A percentile compares a stretch with the other conserved stretches of the same genome.
phyloP scores from a whole-genome alignment of 768 basidiomycete genomes.

The Phylloporus scabripes region DNA sequence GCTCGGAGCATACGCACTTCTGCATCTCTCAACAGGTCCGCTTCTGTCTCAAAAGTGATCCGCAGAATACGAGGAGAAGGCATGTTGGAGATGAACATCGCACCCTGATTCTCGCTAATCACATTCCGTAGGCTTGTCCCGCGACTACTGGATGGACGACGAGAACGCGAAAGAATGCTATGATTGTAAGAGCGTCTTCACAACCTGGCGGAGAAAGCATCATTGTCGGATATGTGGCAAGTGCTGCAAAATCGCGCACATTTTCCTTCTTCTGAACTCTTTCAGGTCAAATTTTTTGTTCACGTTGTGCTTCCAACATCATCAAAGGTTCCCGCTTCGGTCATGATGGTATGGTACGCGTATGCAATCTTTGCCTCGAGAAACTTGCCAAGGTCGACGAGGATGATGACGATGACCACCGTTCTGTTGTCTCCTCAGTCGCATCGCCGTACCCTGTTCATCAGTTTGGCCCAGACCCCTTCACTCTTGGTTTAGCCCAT shows the following conservation, averaged over 20 bases:
- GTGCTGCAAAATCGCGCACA: slow-evolving; percentile 14
- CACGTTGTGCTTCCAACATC: slow-evolving; percentile 93
- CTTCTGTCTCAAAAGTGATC: slow-evolving; percentile 88
- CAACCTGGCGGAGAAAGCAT: slow-evolving; percentile 91
- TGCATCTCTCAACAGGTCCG: slow-evolving; percentile 63
- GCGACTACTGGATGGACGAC: slow-evolving; percentile 99
- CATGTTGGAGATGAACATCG: slow-evolving; percentile 20
- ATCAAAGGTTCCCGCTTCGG: slow-evolving; percentile 93
- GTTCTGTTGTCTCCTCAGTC: slow-evolving; percentile 70
- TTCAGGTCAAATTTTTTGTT: slow-evolving; percentile 94
- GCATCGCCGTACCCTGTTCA: slow-evolving; percentile 72
- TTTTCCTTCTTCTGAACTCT: not conserved
- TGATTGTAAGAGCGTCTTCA: slow-evolving; percentile 92
- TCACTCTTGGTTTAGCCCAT: slow-evolving; percentile 33
- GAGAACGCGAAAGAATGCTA: slow-evolving; percentile 94
- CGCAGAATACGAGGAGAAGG: slow-evolving; percentile 89
- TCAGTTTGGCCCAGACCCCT: slow-evolving; percentile 54
- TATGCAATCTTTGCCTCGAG: slow-evolving; percentile 93
- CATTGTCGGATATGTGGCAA: slow-evolving; percentile 96
- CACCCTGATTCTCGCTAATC: slow-evolving; percentile 6
- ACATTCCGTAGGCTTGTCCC: slow-evolving; percentile 59
- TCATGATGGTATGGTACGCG: slow-evolving; percentile 90
- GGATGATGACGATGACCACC: slow-evolving; percentile 85
- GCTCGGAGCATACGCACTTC: slow-evolving; percentile 79
- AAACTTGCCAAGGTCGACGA: slow-evolving; percentile 84